A percentile compares a stretch with the other conserved stretches of the same genome.
phyloP scores from a whole-genome alignment of 2,329 filamentous ascomycete species.

The Bipolaris zeicola region DNA sequence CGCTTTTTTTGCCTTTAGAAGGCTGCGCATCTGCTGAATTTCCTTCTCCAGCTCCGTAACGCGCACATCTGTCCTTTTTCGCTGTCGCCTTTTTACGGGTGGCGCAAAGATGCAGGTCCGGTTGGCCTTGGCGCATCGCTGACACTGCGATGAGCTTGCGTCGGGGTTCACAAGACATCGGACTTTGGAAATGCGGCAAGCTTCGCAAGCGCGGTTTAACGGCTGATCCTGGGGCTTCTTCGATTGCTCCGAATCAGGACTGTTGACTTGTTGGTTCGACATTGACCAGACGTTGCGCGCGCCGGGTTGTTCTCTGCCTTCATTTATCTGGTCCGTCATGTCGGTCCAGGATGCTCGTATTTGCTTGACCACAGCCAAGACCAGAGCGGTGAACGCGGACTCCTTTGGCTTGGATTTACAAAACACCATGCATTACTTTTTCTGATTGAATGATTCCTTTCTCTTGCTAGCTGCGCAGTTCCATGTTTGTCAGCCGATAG shows the following conservation, averaged over 20 bases:
- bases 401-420: background rate
- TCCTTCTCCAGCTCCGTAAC: conserved; percentile 47
- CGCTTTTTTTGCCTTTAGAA: conserved; percentile 34
- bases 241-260: conserved; percentile 20
- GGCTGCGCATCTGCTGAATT: conserved; percentile 43
- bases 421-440: conserved; percentile 4
- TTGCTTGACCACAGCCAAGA: background rate
- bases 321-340: conserved; percentile 20
- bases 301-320: conserved; percentile 11
- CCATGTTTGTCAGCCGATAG: conserved; percentile 13
- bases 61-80: conserved; percentile 46
- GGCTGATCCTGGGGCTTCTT: conserved; percentile 37
- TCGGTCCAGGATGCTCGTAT: background rate
- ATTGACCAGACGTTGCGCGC: conserved; percentile 17
- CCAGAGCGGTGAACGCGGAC: background rate
- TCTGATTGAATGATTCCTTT: background rate
- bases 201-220: conserved; percentile 45
- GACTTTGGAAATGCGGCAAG: conserved; percentile 45
- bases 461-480: conserved; percentile 16
- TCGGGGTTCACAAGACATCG: conserved; percentile 40
- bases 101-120: conserved; percentile 43
- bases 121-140: conserved; percentile 44
- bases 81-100: conserved; percentile 44
- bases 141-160: conserved; percentile 36
- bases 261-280: conserved; percentile 21